A percentile compares a stretch with the other conserved stretches of the same genome.
Conservation (phyloP, 1,284 basidiomycete species). For the Austropuccinia psidii region DNA sequence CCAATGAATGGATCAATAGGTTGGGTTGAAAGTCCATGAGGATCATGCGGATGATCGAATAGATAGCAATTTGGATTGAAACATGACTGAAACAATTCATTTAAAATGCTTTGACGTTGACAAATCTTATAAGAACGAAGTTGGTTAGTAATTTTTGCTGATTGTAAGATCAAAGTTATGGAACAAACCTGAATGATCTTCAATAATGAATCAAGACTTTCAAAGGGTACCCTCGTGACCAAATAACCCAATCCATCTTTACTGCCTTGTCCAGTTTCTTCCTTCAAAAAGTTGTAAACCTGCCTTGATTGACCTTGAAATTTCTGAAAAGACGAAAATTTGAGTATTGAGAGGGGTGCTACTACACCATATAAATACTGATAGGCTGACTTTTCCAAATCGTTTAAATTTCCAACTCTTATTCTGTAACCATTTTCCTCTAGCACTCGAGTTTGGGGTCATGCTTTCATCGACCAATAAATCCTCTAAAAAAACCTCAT, state of each 20-base stretch:
- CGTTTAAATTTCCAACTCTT: neutral
- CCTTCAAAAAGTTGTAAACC: neutral
- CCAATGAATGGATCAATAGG: too few species aligned
- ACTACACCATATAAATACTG: neutral
- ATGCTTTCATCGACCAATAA: neutral
- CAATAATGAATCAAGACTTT: conserved; percentile 8
- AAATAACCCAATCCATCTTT: neutral
- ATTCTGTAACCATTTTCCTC: neutral
- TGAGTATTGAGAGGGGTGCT: neutral
- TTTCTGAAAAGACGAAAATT: neutral
- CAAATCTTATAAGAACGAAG: neutral
- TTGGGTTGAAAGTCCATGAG: neutral
- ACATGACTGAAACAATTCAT: conserved; percentile 32
- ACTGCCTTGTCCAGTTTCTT: too few species aligned
- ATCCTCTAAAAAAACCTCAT: neutral
- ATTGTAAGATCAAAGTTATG: neutral
- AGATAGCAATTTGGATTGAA: conserved; percentile 25
- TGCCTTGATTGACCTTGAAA: neutral
- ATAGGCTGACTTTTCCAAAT: neutral
- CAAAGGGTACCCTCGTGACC: conserved; percentile 7
- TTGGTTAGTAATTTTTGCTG: neutral
- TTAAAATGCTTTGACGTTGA: conserved; percentile 20
- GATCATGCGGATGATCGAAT: neutral
- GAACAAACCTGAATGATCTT: conserved; percentile 23
- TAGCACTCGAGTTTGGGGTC: neutral